phyloP scores from a whole-genome alignment of 352 stramenopile species.

The Phytophthora idaei region DNA sequence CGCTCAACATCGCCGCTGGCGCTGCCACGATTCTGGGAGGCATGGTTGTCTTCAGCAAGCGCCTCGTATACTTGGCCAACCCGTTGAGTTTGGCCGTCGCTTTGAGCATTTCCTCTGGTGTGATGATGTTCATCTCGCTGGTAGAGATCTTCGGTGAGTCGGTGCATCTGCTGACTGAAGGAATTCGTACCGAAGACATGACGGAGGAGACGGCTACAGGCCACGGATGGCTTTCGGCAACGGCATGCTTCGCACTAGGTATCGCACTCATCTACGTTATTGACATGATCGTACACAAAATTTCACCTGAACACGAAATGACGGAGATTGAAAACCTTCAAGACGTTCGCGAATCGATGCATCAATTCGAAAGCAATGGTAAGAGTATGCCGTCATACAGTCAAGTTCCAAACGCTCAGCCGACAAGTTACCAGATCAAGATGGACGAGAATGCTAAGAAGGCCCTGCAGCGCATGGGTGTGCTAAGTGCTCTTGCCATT shows the following conservation, averaged over 20 bases:
- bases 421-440: slow-evolving; percentile 21
- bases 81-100: slow-evolving; percentile 77
- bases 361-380: slow-evolving; percentile 32
- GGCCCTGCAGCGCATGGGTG: slow-evolving; percentile 82
- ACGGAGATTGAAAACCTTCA: slow-evolving; percentile 39
- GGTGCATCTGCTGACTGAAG: slow-evolving; percentile 38
- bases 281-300: slow-evolving; percentile 48
- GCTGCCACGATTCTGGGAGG: slow-evolving; percentile 60
- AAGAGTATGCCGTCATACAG: background rate
- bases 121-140: slow-evolving; percentile 39
- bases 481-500: slow-evolving; percentile 93
- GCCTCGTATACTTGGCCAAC: slow-evolving; percentile 47
- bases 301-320: slow-evolving; percentile 38
- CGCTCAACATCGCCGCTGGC: slow-evolving; percentile 31
- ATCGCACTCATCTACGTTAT: slow-evolving; percentile 65
- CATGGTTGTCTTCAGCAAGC: slow-evolving; percentile 54
- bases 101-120: slow-evolving; percentile 67
- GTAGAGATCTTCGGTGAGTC: slow-evolving; percentile 59
- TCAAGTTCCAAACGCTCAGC: slow-evolving; percentile 3
- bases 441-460: slow-evolving; percentile 40
- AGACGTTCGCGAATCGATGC: slow-evolving; percentile 42
- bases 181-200: slow-evolving; percentile 41
- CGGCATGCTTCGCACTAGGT: slow-evolving; percentile 86
- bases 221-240: slow-evolving; percentile 81
- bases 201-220: slow-evolving; percentile 36